Conservation (phyloP, 352 stramenopile species). For the Phytophthora aleatoria region DNA sequence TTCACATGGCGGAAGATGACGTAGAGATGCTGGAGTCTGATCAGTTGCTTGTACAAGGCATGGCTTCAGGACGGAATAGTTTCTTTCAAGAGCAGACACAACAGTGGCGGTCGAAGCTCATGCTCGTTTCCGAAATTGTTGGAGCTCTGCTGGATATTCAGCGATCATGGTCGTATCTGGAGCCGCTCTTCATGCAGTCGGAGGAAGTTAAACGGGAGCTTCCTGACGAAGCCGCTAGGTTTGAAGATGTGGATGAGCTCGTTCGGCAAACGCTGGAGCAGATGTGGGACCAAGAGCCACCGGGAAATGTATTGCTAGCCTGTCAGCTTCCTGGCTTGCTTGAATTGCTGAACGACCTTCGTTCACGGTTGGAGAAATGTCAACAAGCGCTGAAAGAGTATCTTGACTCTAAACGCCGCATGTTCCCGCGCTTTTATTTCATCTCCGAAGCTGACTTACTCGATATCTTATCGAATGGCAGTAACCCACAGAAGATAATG, state of each 20-base stretch:
- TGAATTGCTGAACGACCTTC: constrained; percentile 74
- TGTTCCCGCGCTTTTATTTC: constrained; percentile 97
- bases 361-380: constrained; percentile 87
- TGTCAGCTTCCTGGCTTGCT: constrained; percentile 88
- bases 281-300: constrained; percentile 74
- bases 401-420: constrained; percentile 90
- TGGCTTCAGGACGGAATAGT: constrained; percentile 82
- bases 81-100: constrained; percentile 72
- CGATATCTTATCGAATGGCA: constrained; percentile 95
- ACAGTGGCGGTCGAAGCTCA: constrained; percentile 56
- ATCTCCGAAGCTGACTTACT: constrained; percentile 94
- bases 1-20: constrained; percentile 93
- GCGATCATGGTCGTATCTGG: constrained; percentile 94
- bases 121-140: constrained; percentile 87
- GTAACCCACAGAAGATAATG: constrained; percentile 86
- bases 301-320: constrained; percentile 73
- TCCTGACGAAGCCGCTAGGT: constrained; percentile 89
- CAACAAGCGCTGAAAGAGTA: constrained; percentile 95
- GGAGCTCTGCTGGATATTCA: constrained; percentile 93
- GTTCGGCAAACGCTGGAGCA: constrained; percentile 69
- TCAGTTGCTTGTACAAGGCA: constrained; percentile 93
- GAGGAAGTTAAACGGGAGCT: constrained; percentile 96
- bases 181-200: constrained; percentile 94
- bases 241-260: constrained; percentile 87
- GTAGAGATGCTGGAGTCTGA: constrained; percentile 95